Percentiles rank a stretch among this genome's conserved stretches.
These are phyloP conservation scores for Magnolia changhungtana DNA, from an alignment of 164 flowering plant genomes.

Conservation along the genomic window DNA sequence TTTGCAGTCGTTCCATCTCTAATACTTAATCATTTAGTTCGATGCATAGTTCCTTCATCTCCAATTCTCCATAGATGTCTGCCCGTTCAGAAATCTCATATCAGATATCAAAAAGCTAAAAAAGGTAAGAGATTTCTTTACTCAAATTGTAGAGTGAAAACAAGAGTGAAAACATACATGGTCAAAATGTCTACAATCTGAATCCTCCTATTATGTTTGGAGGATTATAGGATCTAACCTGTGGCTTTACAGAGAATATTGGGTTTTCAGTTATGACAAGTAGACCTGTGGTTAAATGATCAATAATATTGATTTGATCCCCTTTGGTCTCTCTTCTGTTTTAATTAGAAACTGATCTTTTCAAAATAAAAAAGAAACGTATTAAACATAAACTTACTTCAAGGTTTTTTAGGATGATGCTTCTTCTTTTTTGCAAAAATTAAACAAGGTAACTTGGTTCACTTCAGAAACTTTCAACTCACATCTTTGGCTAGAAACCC, in stretches of 20 bases:
- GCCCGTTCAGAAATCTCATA: no score
- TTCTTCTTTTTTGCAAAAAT: not conserved
- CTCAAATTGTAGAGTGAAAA: no score
- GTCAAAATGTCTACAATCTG: not conserved
- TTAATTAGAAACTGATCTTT: not conserved
- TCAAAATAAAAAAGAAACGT: not conserved
- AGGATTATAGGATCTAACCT: no score
- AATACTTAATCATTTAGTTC: no score
- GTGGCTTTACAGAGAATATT: no score
- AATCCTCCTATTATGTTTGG: no score
- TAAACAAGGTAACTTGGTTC: not conserved
- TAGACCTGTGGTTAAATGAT: not conserved
- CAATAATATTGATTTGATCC: not conserved
- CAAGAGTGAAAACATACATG: not conserved
- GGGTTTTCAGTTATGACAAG: not conserved
- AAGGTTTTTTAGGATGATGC: not conserved
- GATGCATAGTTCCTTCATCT: no score
- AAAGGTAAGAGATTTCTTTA: no score
- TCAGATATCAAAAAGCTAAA: no score
- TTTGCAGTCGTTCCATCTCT: no score
- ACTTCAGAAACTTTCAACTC: conserved; percentile 29
- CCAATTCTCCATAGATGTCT: no score
- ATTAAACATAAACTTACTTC: not conserved
- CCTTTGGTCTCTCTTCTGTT: not conserved
- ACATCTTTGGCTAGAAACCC: conserved; percentile 74